Base-by-base conservation (phyloP, 129 eudicot species). In the Centella asiatica region DNA sequence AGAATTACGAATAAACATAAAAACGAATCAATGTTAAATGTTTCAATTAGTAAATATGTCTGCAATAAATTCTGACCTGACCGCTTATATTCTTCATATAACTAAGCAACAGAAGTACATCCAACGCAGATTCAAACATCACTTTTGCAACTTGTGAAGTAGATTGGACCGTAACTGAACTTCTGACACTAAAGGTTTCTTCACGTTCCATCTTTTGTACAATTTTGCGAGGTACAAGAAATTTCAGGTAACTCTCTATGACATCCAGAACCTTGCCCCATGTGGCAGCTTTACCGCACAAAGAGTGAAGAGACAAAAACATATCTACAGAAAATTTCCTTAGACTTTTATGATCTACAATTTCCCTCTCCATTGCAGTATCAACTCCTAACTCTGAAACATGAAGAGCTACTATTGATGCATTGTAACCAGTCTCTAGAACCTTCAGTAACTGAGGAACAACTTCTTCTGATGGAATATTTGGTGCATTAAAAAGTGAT, bases 41-140 rank as follows among this genome's bases (percentile, higher is more conserved):
- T 10, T 34, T 4, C 17, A 58, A 34, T 34, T 10, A 11, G 11
- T 17, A 3, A 56, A 14, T 34, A 1, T 9, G 34, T 13, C 19
- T 12, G 11, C 8, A 40, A 44, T 32, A 33, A 44, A 64, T 53
- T 27, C 87, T 72, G 45, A 92, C 98, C 95, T 84, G 96, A 44
- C 96, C 90, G 62, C 95, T 87, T 54, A 81, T 75, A 82, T 86
- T 80, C 73, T 78, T 78, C 81, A 92, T 70, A 77, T 92, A 92
- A 78, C 70, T 77, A 40, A 92, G 80, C 61, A 92, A 79, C 79
- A 87, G 65, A 39, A 84, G 80, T 45, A 92, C 68, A 62, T 84
- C 90, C 72, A 87, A 66, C 44, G 89, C 90, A 71, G 94, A 87
- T 72, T 92, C 95, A 72, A 92, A 87, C 94, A 92, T 84, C 72